Base-by-base conservation (phyloP, 2,329 filamentous ascomycete genomes). In the Trichoderma citrinoviride region DNA sequence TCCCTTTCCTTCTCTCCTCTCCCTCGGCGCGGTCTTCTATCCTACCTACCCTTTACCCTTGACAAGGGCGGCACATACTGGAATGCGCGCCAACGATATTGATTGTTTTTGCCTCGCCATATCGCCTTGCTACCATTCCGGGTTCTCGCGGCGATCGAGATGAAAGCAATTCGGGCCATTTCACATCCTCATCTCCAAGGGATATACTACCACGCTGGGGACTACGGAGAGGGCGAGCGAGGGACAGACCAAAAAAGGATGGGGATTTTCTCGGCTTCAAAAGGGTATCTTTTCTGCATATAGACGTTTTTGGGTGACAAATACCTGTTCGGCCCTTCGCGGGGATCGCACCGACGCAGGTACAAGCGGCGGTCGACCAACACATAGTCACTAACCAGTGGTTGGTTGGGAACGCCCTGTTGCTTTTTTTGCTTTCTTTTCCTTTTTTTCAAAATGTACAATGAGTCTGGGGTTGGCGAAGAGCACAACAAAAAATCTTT, bases 181-280 rank as follows among this genome's bases (percentile, higher is more conserved):
- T 65, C 50, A 56, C 25, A 60, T 60, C 53, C 44, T 49, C 50
- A 54, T 14, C 19, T 37, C 43, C 64, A 65, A 65, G 65, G 64
- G 67, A 66, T 65, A 67, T 66, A 69, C 68, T 15, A 67, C 68
- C 67, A 61, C 17, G 66, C 68, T 53, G 65, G 69, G 56, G 60
- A 53, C 44, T 27, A 61, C 12, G 10, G 33, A 37, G 33, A 37
- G 33, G 14, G 10, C 10, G 7, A 37, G 33, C 12, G 33, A 14
- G 33, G 33, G 33, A 37, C 64, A 67, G 55, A 25, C 33, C 15
- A n/a, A 41, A 57, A 50, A 57, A 47, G 64, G 62, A 15, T 53
- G 60, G n/a, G 33, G 23, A 41, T 29, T 29, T 41, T 41, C 41
- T 41, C 25, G 46, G 46, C 47, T 61, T 61, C 46, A 61, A 52